phyloP scores from a whole-genome alignment of 768 basidiomycete genomes.

The Tubosaeta sp. region DNA sequence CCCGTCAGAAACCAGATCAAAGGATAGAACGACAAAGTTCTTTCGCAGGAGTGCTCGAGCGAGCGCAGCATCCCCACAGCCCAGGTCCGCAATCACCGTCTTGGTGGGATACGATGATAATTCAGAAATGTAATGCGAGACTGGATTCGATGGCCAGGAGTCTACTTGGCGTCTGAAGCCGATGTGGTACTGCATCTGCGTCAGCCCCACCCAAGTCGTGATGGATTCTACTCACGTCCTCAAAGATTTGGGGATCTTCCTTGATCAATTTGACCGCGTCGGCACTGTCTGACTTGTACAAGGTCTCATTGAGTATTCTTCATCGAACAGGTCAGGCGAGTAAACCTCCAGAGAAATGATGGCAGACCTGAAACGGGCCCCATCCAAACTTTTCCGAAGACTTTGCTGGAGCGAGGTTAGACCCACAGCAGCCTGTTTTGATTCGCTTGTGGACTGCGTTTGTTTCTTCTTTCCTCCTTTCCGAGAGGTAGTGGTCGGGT shows the following conservation, averaged over 20 bases:
- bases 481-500: conserved; percentile 9
- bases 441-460: conserved; percentile 19
- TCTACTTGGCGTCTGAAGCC: conserved; percentile 91
- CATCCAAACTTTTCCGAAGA: conserved; percentile 78
- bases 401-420: conserved; percentile 71
- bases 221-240: conserved; percentile 55
- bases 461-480: conserved; percentile 18
- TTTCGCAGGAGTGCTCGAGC: conserved; percentile 69
- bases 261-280: conserved; percentile 80
- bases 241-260: conserved; percentile 73
- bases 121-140: conserved; percentile 68
- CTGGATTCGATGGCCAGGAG: conserved; percentile 92
- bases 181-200: conserved; percentile 70
- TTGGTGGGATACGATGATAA: conserved; percentile 61
- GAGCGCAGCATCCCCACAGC: conserved; percentile 91
- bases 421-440: conserved; percentile 18
- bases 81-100: conserved; percentile 86
- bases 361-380: conserved; percentile 78
- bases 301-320: conserved; percentile 86
- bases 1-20: conserved; percentile 72
- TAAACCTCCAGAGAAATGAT: background rate
- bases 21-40: conserved; percentile 69
- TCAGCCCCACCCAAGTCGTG: conserved; percentile 9
- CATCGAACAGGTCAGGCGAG: conserved; percentile 5
- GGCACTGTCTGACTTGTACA: conserved; percentile 83